Conservation (phyloP, 2,329 filamentous ascomycete species). For the Cordyceps tenuipes region DNA sequence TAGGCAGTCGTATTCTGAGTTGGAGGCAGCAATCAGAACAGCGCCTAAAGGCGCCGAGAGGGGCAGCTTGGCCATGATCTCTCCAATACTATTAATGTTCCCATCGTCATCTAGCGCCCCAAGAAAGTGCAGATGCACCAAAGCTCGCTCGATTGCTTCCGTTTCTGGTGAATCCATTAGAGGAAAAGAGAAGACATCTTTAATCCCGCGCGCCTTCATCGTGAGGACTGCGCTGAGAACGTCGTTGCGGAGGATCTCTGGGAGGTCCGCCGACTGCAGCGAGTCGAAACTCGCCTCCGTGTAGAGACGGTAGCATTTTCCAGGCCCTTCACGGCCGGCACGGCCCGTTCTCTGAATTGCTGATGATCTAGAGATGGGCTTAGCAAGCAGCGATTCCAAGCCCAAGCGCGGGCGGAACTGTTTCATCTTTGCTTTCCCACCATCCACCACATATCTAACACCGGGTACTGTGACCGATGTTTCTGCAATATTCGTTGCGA, state of each 20-base stretch:
- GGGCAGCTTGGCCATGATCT: conserved; percentile 73
- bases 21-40: conserved; percentile 72
- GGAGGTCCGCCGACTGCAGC: conserved; percentile 65
- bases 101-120: conserved; percentile 66
- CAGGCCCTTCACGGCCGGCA: conserved; percentile 84
- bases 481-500: conserved; percentile 97
- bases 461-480: conserved; percentile 94
- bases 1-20: conserved; percentile 63
- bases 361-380: conserved; percentile 86
- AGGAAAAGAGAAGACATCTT: conserved; percentile 74
- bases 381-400: conserved; percentile 82
- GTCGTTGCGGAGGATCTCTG: conserved; percentile 87
- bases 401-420: conserved; percentile 78
- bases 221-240: conserved; percentile 78
- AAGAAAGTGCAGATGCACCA: conserved; percentile 72
- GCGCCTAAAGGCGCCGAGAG: conserved; percentile 73
- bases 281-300: conserved; percentile 66
- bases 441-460: conserved; percentile 84
- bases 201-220: conserved; percentile 85
- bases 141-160: conserved; percentile 71
- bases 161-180: conserved; percentile 73
- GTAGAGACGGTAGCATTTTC: conserved; percentile 85
- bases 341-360: conserved; percentile 87
- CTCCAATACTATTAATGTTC: conserved; percentile 63
- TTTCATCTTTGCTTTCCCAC: conserved; percentile 90